Evolutionary conservation across 352 stramenopile species (phyloP).

Genomic region (Saprolegnia diclina): DNA sequence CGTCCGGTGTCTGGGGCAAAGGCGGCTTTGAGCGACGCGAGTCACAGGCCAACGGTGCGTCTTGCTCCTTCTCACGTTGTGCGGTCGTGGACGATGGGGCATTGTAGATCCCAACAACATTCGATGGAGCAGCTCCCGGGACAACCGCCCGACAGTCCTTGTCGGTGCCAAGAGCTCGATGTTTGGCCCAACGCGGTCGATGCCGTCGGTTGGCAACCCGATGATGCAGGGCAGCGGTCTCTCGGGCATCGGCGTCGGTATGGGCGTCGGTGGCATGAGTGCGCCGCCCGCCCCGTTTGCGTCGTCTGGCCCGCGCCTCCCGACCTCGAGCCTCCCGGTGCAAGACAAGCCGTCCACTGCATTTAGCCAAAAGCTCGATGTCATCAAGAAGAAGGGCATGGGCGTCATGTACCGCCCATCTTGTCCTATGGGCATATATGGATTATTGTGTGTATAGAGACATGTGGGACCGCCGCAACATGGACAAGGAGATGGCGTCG

Average conservation of each 20-base stretch:
- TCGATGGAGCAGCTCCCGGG: constrained; percentile 33
- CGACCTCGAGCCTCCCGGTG: constrained; percentile 45
- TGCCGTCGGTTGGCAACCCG: background rate
- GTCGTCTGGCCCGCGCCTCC: constrained; percentile 14
- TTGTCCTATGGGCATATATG: no score
- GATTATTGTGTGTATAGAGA: no score
- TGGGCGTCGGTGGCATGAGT: background rate
- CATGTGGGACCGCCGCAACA: constrained; percentile 82
- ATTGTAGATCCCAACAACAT: constrained; percentile 18
- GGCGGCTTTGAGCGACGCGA: constrained; percentile 77
- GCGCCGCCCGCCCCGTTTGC: constrained; percentile 1
- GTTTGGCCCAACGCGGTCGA: background rate
- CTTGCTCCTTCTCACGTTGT: constrained; percentile 53
- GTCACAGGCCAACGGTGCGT: constrained; percentile 28
- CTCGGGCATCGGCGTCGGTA: background rate
- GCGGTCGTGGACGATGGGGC: no score
- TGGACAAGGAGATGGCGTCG: constrained; percentile 88
- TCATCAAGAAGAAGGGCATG: constrained; percentile 75
- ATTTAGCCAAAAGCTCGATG: constrained; percentile 68
- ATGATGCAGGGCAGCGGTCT: constrained; percentile 12
- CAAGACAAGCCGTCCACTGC: constrained; percentile 43
- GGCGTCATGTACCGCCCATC: constrained; percentile 37
- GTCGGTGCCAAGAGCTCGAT: constrained; percentile 52
- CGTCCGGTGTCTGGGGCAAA: constrained; percentile 70
- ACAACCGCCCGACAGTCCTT: constrained; percentile 79